Evolutionary conservation across 345 rosid genomes (phyloP), one percentile per base, ranked within the genome.

Genomic region (Eucalyptus microcorys): DNA sequence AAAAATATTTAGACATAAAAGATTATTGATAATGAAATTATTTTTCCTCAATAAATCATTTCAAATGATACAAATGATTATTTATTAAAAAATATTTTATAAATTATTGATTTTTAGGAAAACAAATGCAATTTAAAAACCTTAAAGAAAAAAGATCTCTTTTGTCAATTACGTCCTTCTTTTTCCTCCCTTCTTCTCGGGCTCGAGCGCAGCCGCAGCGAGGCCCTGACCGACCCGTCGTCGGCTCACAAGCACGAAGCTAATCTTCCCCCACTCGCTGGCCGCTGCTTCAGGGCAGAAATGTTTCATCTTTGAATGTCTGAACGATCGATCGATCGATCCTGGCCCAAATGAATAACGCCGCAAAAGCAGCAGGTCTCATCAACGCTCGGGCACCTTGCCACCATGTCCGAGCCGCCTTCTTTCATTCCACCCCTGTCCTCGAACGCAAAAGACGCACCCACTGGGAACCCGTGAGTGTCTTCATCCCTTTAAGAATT

Each of bases 341-440:
- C 84, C 42, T 15, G 47, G 47, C 47, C 30, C 3, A 43, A 87
- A 89, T 89, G 91, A 89, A 81, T 48, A 14, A n/a, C 66, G 85
- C 89, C 45, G 61, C 64, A 19, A 87, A 26, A 61, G 87, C 89
- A 37, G 50, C 88, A 7, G 89, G 55, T 85, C 87, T 81, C 26
- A 13, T 79, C 43, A 37, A 64, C 91, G 43, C 87, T 48, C 80
- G 21, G 83, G 11, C 87, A 9, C 88, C 87, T 43, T 64, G 85
- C 85, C 37, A 24, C 21, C 89, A 9, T 30, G 49, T 89, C 87
- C n/a, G 85, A 9, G 86, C 89, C 16, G 88, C 91, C 59, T 83
- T 89, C 66, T 87, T 89, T 71, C 91, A 89, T 55, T 89, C 91
- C 49, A 89, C 89, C 50, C 87, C 91, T 57, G 79, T 87, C 89